These are phyloP conservation scores for Nepenthes gracilis DNA, from an alignment of 148 eudicot species.

Conservation along the genomic window DNA sequence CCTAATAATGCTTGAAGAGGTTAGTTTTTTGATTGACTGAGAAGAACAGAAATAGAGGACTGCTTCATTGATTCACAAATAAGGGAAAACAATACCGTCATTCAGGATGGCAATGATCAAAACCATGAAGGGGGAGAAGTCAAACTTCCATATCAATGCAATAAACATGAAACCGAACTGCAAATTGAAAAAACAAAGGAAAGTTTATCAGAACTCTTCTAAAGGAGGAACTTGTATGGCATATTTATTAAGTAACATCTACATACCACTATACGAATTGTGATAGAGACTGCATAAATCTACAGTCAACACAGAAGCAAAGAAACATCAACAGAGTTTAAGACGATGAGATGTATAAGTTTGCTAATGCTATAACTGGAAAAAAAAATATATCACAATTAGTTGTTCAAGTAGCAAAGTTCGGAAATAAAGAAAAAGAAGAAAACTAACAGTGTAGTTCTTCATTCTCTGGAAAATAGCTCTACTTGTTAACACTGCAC, in stretches of 20 bases:
- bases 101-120: conserved; percentile 92
- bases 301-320: conserved; percentile 16
- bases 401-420: conserved; percentile 1
- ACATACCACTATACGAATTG: conserved; percentile 99
- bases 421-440: not conserved
- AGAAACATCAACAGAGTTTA: conserved; percentile 1
- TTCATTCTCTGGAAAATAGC: conserved; percentile 99
- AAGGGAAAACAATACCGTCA: conserved; percentile 46
- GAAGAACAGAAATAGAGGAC: not conserved
- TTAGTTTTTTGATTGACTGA: not conserved
- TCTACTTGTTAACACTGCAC: conserved; percentile 94
- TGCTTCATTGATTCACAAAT: not conserved
- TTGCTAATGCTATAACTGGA: not conserved
- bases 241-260: not conserved
- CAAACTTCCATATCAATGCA: conserved; percentile 90
- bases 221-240: not conserved
- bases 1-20: conserved; percentile 20
- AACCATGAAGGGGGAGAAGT: conserved; percentile 99
- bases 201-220: not conserved
- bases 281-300: conserved; percentile 98
- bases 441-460: conserved; percentile 66
- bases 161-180: conserved; percentile 92
- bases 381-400: not conserved
- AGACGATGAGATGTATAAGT: not conserved
- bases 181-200: conserved; percentile 6